These are phyloP conservation scores for Fusarium sp. DNA, from an alignment of 2,329 filamentous ascomycete species.

Conservation along the genomic window DNA sequence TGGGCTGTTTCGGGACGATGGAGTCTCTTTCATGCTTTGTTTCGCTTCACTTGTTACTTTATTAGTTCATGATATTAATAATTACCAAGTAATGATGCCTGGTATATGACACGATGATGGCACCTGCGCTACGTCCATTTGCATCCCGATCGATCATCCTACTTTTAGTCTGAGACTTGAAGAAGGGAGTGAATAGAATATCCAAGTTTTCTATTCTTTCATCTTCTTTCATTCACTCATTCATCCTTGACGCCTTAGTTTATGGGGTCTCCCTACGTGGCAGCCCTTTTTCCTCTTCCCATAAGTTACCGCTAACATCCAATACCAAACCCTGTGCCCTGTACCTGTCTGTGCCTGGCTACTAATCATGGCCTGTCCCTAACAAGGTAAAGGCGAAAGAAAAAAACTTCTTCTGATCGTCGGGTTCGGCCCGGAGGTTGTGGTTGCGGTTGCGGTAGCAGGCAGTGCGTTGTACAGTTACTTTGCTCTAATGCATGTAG, in stretches of 20 bases:
- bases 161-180: neutral
- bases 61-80: neutral
- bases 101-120: neutral
- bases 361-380: constrained; percentile 5
- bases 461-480: constrained; percentile 1
- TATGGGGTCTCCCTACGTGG: constrained; percentile 24
- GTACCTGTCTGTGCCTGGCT: constrained; percentile 10
- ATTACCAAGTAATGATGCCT: neutral
- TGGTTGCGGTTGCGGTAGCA: neutral
- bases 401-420: constrained; percentile 32
- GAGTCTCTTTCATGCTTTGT: constrained; percentile 34
- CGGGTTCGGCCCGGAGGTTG: constrained; percentile 36
- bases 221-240: neutral
- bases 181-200: constrained; percentile 3
- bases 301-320: constrained; percentile 6
- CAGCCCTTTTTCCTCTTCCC: constrained; percentile 1
- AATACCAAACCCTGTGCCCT: constrained; percentile 5
- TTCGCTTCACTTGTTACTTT: neutral
- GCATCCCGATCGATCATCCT: constrained; percentile 28
- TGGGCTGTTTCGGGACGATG: constrained; percentile 42
- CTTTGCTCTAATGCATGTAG: neutral
- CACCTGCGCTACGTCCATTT: constrained; percentile 11
- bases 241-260: constrained; percentile 11
- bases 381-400: neutral
- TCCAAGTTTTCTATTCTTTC: neutral